A percentile compares a stretch with the other conserved stretches of the same genome.
phyloP scores from a whole-genome alignment of 257 asterid genomes.

The Solanum megistacrolobum region DNA sequence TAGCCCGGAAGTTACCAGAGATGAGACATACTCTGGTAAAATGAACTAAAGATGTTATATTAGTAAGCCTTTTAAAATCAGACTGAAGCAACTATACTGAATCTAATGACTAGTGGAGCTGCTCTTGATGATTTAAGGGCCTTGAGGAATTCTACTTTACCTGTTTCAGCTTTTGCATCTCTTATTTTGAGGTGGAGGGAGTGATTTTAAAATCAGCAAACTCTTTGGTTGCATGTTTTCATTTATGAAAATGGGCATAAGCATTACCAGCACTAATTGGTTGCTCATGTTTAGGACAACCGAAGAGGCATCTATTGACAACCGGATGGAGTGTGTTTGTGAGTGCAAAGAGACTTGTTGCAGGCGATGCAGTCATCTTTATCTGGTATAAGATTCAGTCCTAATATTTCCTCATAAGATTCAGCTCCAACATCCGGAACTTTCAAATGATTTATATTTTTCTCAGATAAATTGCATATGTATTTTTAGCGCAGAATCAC shows the following conservation, averaged over 20 bases:
- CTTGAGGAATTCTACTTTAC: background rate
- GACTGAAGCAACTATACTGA: background rate
- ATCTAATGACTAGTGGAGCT: background rate
- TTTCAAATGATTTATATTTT: background rate
- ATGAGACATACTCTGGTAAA: background rate
- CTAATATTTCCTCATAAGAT: background rate
- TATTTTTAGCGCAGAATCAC: background rate
- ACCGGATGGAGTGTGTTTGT: constrained; percentile 98
- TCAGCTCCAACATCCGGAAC: background rate
- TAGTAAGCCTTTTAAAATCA: background rate
- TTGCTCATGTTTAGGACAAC: constrained; percentile 64
- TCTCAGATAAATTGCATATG: background rate
- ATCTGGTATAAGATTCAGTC: constrained; percentile 55
- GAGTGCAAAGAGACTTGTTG: constrained; percentile 89
- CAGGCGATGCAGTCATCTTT: constrained; percentile 94
- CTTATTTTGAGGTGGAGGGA: background rate
- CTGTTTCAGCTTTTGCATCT: background rate
- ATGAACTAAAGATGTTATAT: background rate
- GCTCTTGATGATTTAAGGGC: background rate
- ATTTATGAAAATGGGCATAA: background rate
- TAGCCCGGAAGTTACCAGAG: background rate
- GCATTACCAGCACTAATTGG: background rate
- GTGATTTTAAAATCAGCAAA: background rate
- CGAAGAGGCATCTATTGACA: constrained; percentile 94
- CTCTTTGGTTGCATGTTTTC: background rate